Evolutionary conservation across 306 rosid genomes (phyloP), one percentile per base, ranked within the genome.

Genomic region (Medicago truncatula): DNA sequence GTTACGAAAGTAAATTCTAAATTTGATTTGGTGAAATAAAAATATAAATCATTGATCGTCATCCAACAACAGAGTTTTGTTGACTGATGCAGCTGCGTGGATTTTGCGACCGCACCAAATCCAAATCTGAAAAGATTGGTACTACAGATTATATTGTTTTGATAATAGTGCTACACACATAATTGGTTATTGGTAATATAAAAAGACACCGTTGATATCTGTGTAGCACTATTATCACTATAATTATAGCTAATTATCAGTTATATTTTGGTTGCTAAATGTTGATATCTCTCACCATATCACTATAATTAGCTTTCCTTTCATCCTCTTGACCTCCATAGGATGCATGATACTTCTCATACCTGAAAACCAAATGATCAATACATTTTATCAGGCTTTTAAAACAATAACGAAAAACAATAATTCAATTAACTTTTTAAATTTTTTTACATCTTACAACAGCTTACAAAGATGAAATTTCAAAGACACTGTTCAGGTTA

Each of bases 321-420:
- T 86, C 96, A 76, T 88, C 93, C 81, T 92, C 90, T 68, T 84
- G 84, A 28, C 97, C 98, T 76, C 98, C 98, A 72, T 92, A 78
- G 76, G 36, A 86, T 73, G 76, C 96, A 80, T 95, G 98, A 71
- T 95, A 95, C 81, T 95, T 95, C 89, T 95, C 98, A 67, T 95
- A 95, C 93, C 98, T 95, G 87, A 76, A 34, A 34, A 68, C 61
- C 84, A 87, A 71, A 46, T 62, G 58, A 75, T 52, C 44, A 73
- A 56, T 59, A 70, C 36, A 65, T 50, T 53, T 49, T 31, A 70
- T 52, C 52, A 15, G 18, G 44, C 67, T n/a, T 52, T 79, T 13
- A 0, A 44, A 5, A 28, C 49, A 54, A 31, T 7, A 53, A 60
- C 12, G 11, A 20, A 60, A 58, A 67, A 47, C n/a, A 23, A 12